Evolutionary conservation across 306 rosid genomes (phyloP), one percentile per base, ranked within the genome.

Genomic region (Sophora flavescens): DNA sequence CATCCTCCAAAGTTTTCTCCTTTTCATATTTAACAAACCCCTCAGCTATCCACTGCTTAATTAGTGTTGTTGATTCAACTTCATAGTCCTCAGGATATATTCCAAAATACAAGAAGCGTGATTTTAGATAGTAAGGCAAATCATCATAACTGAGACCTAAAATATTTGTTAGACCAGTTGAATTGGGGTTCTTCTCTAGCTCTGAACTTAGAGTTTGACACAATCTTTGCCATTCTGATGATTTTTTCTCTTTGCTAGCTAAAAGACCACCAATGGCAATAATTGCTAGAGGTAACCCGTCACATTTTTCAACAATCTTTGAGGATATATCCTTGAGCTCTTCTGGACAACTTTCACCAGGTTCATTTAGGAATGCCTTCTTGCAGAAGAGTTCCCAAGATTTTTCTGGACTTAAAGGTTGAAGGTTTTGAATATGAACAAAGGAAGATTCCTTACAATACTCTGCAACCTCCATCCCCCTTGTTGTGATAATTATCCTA

Each of bases 51-150:
- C 75, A 77, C 0, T 56, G 68, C 0, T 4, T 4, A 67, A 28
- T 44, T 0, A 77, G 0, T 42, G 13, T 67, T 8, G 0, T 7
- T 2, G 51, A 67, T 2, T 13, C 1, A 13, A 77, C 17, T 11
- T 0, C 0, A n/a, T 15, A 42, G 6, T 41, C 67, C 56, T 76
- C 38, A 0, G 67, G 81, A 32, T 41, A 77, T 4, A 76, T 3
- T 42, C 80, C 80, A 56, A 76, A 76, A 66, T 76, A 66, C 67
- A 66, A 6, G 2, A 76, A 54, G 2, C 80, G 66, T n/a, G 26
- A 0, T 70, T 44, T 76, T 0, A 65, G 58, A 53, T 22, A 1
- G 22, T 22, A 22, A 22, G 22, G 22, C 22, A 22, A 22, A 22
- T 1, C 22, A 1, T 22, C 22, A 22, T 22, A 22, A 22, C 22